Percentiles rank a stretch among this genome's conserved stretches.
phyloP scores from a whole-genome alignment of 192 early-diverging fungal genomes.

The Spizellomyces punctatus region DNA sequence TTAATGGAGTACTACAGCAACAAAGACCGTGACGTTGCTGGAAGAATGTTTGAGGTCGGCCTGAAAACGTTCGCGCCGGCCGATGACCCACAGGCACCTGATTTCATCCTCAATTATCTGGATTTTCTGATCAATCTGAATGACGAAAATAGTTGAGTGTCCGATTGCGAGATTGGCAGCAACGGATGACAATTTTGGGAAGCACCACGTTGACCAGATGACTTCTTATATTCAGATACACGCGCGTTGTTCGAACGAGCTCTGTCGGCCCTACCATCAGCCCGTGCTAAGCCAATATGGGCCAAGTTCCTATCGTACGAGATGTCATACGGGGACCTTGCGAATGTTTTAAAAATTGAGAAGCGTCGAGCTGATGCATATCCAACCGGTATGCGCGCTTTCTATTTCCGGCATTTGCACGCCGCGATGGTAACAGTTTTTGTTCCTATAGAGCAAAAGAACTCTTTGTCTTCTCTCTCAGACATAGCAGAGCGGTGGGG shows the following conservation, averaged over 20 bases:
- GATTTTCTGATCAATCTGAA: conserved; percentile 86
- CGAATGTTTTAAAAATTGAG: conserved; percentile 73
- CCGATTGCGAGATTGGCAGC: background rate
- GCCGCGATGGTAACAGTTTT: background rate
- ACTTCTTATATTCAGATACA: conserved; percentile 56
- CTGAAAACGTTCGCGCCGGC: conserved; percentile 69
- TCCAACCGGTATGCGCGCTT: conserved; percentile 54
- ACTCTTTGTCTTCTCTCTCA: background rate
- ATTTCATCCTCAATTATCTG: conserved; percentile 79
- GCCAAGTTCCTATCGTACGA: conserved; percentile 81
- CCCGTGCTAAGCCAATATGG: conserved; percentile 80
- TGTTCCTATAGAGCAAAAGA: conserved; percentile 11
- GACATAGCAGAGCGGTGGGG: conserved; percentile 69
- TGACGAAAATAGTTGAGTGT: conserved; percentile 79
- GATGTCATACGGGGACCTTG: conserved; percentile 84
- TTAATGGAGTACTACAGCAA: conserved; percentile 91
- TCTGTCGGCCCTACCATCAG: conserved; percentile 67
- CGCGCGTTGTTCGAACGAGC: conserved; percentile 90
- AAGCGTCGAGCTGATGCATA: conserved; percentile 75
- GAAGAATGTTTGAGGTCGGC: conserved; percentile 88
- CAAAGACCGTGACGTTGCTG: conserved; percentile 81
- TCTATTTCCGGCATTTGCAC: background rate
- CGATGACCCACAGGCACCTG: conserved; percentile 58
- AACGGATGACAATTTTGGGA: no score
- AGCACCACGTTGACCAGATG: no score